Base-by-base conservation (phyloP, 305 asterid species). In the Plantago lanceolata region DNA sequence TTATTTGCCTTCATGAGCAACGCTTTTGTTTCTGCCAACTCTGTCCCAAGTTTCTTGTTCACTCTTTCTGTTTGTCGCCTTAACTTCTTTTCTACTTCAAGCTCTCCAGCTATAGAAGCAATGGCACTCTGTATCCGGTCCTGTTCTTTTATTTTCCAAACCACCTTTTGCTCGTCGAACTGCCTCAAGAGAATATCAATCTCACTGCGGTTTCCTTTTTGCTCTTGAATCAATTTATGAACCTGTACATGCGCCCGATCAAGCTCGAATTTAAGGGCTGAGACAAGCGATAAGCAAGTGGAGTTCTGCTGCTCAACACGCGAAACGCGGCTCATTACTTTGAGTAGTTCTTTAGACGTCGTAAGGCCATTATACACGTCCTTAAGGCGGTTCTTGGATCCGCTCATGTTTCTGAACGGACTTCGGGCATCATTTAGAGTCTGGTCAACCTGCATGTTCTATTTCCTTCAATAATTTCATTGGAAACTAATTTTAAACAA, bases 1-100 rank as follows among this genome's bases (percentile, higher is more conserved):
- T 79, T 81, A 8, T 13, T 65, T 18, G 79, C 75, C 76, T 67
- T 79, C 11, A 71, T 57, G 15, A 89, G 69, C 45, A 77, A 76
- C 19, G 54, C 76, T 69, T 88, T 86, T 6, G 87, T 78, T 52
- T 86, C 94, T 0, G 85, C 80, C 68, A 94, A 73, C 66, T 90
- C 97, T 56, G 56, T 70, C 28, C 97, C 94, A 2, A 93, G 95
- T 68, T 90, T 84, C 77, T 84, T 79, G 78, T 86, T 93, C 59
- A 87, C 68, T 63, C 91, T 76, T 80, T 94, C 96, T 0, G 94
- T 78, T 74, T 86, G 97, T 28, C 82, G 72, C 84, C 89, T 88
- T 59, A 90, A 69, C 78, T 73, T 90, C 95, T 83, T 88, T 78
- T 94, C 96, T 1, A 66, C 54, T 61, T 87, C 86, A 31, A 89